These are phyloP conservation scores for Quercus dentata DNA, from an alignment of 306 rosid genomes.

Conservation along the genomic window DNA sequence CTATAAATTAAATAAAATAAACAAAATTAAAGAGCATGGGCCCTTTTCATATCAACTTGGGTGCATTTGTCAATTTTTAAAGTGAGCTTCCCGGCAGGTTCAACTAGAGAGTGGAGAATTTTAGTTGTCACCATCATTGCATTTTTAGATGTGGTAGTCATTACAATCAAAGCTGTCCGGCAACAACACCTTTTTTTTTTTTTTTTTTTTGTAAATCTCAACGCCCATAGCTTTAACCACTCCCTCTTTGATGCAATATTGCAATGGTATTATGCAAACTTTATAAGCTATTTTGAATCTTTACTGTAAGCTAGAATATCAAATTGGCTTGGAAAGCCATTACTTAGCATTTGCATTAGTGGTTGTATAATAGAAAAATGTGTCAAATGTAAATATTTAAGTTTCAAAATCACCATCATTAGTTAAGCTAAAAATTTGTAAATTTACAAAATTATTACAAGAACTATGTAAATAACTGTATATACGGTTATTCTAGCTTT, in stretches of 20 bases:
- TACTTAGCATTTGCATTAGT: no score
- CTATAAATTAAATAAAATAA: no score
- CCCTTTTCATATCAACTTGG: background rate
- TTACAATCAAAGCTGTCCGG: slow-evolving; percentile 22
- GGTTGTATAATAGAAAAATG: no score
- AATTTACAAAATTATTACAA: no score
- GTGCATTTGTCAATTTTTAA: no score
- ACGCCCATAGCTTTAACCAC: background rate
- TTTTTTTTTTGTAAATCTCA: background rate
- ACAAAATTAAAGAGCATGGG: background rate
- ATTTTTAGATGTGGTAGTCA: slow-evolving; percentile 2
- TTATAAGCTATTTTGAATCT: background rate
- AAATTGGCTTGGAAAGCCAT: background rate
- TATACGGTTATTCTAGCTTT: no score
- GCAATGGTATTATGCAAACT: background rate
- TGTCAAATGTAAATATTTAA: no score
- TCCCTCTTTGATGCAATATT: background rate
- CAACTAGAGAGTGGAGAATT: slow-evolving; percentile 32
- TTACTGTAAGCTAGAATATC: background rate
- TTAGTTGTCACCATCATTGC: slow-evolving; percentile 20
- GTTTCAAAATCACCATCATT: rapidly evolving
- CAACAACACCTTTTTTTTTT: background rate
- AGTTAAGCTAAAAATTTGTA: no score
- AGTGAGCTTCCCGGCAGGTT: background rate
- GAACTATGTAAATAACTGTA: no score